phyloP scores from a whole-genome alignment of 2,329 filamentous ascomycete genomes.

The Orbilia oligospora region DNA sequence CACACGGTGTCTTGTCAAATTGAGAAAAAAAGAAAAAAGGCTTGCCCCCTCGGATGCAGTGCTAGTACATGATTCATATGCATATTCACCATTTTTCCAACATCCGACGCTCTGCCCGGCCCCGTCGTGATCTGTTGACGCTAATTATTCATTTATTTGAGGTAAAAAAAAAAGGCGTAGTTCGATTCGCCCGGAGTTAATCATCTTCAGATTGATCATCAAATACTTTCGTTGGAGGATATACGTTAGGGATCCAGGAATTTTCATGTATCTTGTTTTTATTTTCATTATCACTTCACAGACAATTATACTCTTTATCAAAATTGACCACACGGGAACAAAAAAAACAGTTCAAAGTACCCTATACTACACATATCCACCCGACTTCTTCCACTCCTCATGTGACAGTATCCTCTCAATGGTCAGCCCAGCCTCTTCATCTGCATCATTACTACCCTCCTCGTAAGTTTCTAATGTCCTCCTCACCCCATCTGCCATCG shows the following conservation, averaged over 20 bases:
- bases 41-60: neutral
- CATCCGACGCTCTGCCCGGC: neutral
- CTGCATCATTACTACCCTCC: slow-evolving; percentile 6
- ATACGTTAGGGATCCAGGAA: neutral
- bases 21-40: neutral
- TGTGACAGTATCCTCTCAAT: slow-evolving; percentile 41
- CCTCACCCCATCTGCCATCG: slow-evolving; percentile 31
- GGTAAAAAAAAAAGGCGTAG: neutral
- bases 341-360: neutral
- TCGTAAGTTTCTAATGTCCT: slow-evolving; percentile 23
- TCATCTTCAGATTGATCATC: neutral
- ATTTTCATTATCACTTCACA: slow-evolving; percentile 10
- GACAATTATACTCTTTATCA: slow-evolving; percentile 13
- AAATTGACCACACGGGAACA: neutral
- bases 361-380: slow-evolving; percentile 51
- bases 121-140: neutral
- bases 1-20: slow-evolving; percentile 27
- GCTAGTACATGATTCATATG: neutral
- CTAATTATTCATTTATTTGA: neutral
- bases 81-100: slow-evolving; percentile 13
- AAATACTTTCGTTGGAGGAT: neutral
- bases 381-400: slow-evolving; percentile 50
- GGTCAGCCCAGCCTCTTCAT: slow-evolving; percentile 12
- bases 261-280: slow-evolving; percentile 3
- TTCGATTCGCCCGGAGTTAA: neutral